Evolutionary conservation across 768 basidiomycete species (phyloP), one percentile per base, ranked within the genome.

Genomic region (Leccinum olivaceopallidum): DNA sequence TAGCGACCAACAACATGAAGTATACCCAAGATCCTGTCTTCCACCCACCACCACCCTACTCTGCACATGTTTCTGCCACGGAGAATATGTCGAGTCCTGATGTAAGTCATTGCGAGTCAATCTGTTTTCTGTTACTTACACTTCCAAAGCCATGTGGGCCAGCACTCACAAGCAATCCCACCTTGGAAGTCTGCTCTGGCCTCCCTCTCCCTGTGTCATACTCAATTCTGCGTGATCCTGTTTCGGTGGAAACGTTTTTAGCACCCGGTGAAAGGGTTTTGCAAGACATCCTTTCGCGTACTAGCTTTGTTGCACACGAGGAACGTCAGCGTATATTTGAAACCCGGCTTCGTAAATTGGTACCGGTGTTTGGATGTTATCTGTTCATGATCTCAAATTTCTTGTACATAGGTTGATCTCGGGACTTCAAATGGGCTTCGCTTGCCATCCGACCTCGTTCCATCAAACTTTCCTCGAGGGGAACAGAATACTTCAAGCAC

Each of bases 271-370:
- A 28, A 16, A 4, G 20, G 24, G 8, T 2, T 8, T 3, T 44
- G 8, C 18, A 28, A 9, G 2, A 0, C 18, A n/a, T 53, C 0
- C 39, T 56, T n/a, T 20, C 32, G 0, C 10, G 26, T 13, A 32
- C 32, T 32, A 0, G 1, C 9, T 56, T 34, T 7, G 10, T 47
- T 2, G n/a, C 9, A 0, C 50, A 6, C 0, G 44, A 60, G 0
- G 34, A 65, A 10, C 5, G 49, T 6, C 56, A 63, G 42, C 44
- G 18, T 2, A 56, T 56, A 12, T 57, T 60, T 2, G 63, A 59
- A 32, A 2, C 0, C 6, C 48, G 7, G 2, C 36, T 63, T 6
- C 56, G 28, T 13, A 18, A 53, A 49, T 5, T 60, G 50, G 61
- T 60, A 60, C 2, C 26, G 5, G 6, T 34, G 0, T 20, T 24